Percentiles rank a stretch among this genome's conserved stretches.
Evolutionary conservation across 345 rosid species (phyloP).

Genomic region (Erucastrum elatum): DNA sequence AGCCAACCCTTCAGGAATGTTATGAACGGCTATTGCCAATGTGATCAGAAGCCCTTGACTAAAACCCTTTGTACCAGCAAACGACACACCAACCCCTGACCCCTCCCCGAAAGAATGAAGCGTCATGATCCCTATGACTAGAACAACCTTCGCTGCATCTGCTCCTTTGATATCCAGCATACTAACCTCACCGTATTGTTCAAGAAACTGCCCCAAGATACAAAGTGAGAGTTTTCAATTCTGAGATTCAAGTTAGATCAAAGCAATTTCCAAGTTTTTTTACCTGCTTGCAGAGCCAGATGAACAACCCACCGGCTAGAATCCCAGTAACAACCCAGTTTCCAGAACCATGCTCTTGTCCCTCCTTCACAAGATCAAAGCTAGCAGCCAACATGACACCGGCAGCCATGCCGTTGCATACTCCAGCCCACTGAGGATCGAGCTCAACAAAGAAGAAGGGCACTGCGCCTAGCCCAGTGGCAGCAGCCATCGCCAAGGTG

Average conservation of each 20-base stretch:
- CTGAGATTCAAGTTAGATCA: neutral
- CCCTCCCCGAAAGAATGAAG: conserved; percentile 99
- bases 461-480: conserved; percentile 97
- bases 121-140: conserved; percentile 96
- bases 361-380: conserved; percentile 96
- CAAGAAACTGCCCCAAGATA: conserved; percentile 65
- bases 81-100: conserved; percentile 99
- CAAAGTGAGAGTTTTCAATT: neutral
- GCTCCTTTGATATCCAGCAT: conserved; percentile 99
- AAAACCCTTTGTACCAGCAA: conserved; percentile 96
- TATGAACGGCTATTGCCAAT: conserved; percentile 97
- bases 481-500: conserved; percentile 98
- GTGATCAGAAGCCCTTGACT: conserved; percentile 97
- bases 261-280: too few relatives aligned
- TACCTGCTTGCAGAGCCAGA: conserved; percentile 94
- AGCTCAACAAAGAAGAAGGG: conserved; percentile 98
- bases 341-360: conserved; percentile 86
- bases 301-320: conserved; percentile 83
- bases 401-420: conserved; percentile 99
- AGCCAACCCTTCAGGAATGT: conserved; percentile 97
- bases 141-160: conserved; percentile 92
- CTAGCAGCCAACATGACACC: conserved; percentile 99
- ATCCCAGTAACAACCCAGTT: conserved; percentile 89
- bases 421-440: conserved; percentile 95
- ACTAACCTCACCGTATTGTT: conserved; percentile 94